Conservation (phyloP, 1,139 yeast species). For the Suhomyces coccinellae region DNA sequence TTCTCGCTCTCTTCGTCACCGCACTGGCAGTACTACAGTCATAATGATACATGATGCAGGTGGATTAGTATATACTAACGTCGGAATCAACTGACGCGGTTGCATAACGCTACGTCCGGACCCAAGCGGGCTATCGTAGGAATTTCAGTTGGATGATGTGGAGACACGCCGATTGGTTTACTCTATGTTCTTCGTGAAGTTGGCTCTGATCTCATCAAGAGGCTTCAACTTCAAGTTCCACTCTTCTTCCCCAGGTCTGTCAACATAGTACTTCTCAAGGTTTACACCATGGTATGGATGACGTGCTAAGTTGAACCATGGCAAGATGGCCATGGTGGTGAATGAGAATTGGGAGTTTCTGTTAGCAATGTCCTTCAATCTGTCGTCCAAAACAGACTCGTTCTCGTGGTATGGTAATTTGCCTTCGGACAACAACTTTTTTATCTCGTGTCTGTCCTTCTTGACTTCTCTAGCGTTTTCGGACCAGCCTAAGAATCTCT, state of each 20-base stretch:
- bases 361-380: conserved; percentile 75
- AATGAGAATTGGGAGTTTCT: conserved; percentile 79
- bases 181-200: conserved; percentile 36
- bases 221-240: conserved; percentile 52
- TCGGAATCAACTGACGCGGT: conserved; percentile 5
- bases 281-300: conserved; percentile 87
- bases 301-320: conserved; percentile 80
- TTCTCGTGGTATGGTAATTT: conserved; percentile 66
- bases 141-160: neutral
- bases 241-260: conserved; percentile 54
- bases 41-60: conserved; percentile 9
- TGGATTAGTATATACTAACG: conserved; percentile 12
- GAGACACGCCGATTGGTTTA: conserved; percentile 13
- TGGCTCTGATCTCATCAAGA: conserved; percentile 47
- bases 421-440: conserved; percentile 65
- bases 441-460: conserved; percentile 74
- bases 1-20: too few species aligned
- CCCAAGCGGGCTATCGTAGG: conserved; percentile 1
- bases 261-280: conserved; percentile 66
- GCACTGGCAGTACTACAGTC: too few species aligned
- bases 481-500: conserved; percentile 75
- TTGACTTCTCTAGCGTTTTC: conserved; percentile 74
- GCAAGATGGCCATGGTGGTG: conserved; percentile 60
- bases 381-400: conserved; percentile 59
- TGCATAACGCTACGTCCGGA: conserved; percentile 6